Evolutionary conservation across 2,329 filamentous ascomycete genomes (phyloP), one percentile per base, ranked within the genome.

Genomic region (Trichophyton rubrum): DNA sequence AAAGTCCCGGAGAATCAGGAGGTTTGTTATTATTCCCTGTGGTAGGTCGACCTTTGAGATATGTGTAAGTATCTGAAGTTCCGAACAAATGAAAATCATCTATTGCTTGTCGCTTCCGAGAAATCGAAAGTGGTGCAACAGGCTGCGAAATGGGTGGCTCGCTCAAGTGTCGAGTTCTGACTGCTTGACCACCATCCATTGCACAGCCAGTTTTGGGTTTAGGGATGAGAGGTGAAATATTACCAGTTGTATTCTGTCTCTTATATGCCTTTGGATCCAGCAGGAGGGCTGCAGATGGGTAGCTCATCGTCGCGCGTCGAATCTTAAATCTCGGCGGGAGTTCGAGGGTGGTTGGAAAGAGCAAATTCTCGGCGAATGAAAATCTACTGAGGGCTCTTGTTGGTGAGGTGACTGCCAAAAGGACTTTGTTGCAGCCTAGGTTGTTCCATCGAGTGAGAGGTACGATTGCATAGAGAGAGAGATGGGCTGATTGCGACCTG

Each of bases 211-310:
- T 33, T 15, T 30, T 20, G 38, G 22, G 38, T 6, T 17, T n/a
- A 57, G n/a, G 17, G n/a, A 11, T 8, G 57, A 35, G 20, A 59
- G n/a, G 24, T 47, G 20, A 38, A n/a, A n/a, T 11, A 55, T 47
- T 66, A 66, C 64, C 60, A 22, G 49, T 56, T 22, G 62, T 58
- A 13, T 59, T 17, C 59, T 71, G 70, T 62, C 72, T 73, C 62
- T 69, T 76, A 61, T 73, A 71, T 35, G 69, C 69, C 65, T 74
- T 74, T 15, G 76, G 75, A 64, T 78, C 71, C 61, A 78, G 66
- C 33, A 78, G 70, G 69, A 76, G 70, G 47, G 73, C 73, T 38
- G 76, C 72, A 59, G 73, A 69, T 38, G 72, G 72, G 47, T 71
- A 40, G 45, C 51, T 62, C 62, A 63, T 63, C 20, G 53, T 59